Percentiles rank a stretch among this genome's conserved stretches.
These are phyloP conservation scores for Vigna radiata DNA, from an alignment of 306 rosid species.

Conservation along the genomic window DNA sequence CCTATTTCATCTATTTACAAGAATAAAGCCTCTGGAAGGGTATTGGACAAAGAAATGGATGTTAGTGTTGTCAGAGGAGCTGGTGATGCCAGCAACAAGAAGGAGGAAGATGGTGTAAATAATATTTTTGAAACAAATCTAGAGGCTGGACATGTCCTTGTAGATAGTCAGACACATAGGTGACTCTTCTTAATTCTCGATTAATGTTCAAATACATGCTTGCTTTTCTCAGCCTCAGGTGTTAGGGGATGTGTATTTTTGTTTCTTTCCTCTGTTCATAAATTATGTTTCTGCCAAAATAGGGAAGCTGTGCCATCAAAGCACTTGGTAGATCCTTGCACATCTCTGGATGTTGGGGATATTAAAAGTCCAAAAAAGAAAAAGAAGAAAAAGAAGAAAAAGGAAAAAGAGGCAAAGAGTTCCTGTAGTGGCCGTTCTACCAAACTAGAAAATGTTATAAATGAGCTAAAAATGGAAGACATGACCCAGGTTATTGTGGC, in stretches of 20 bases:
- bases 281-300: constrained; percentile 36
- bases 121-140: constrained; percentile 37
- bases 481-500: too few relatives aligned
- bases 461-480: too few relatives aligned
- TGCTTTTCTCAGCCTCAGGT: constrained; percentile 24
- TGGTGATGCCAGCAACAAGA: constrained; percentile 48
- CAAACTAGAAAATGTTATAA: too few relatives aligned
- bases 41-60: constrained; percentile 46
- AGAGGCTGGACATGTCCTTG: constrained; percentile 42
- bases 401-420: constrained; percentile 42
- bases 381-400: constrained; percentile 47
- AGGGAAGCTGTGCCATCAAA: constrained; percentile 41
- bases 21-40: constrained; percentile 42
- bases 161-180: constrained; percentile 53
- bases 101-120: constrained; percentile 45
- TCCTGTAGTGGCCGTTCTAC: constrained; percentile 32
- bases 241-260: neutral
- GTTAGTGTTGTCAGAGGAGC: constrained; percentile 44
- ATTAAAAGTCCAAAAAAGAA: constrained; percentile 43
- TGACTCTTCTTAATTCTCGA: constrained; percentile 29
- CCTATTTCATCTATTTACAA: constrained; percentile 63
- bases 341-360: constrained; percentile 38
- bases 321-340: constrained; percentile 35
- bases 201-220: constrained; percentile 9
- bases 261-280: constrained; percentile 30